Evolutionary conservation across 495 filamentous ascomycete genomes (phyloP).

Genomic region (Rusavskia elegans): DNA sequence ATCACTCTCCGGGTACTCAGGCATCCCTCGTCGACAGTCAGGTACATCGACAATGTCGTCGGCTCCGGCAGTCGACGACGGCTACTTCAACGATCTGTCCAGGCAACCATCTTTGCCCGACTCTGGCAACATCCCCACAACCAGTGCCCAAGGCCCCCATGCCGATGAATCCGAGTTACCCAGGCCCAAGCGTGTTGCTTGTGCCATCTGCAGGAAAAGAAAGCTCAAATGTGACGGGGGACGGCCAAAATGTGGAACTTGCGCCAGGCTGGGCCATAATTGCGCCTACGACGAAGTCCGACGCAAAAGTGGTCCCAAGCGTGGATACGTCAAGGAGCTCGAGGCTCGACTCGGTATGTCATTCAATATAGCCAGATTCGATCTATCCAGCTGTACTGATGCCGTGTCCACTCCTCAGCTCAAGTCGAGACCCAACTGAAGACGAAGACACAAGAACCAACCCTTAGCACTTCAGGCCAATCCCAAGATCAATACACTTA

Average conservation of each 20-base stretch:
- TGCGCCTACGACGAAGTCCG: constrained; percentile 94
- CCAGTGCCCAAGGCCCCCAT: constrained; percentile 18
- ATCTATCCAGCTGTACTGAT: background rate
- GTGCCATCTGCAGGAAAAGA: constrained; percentile 83
- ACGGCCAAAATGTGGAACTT: constrained; percentile 82
- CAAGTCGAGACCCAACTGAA: constrained; percentile 91
- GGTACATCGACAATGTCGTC: constrained; percentile 21
- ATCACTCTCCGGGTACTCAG: too few species aligned
- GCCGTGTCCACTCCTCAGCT: constrained; percentile 31
- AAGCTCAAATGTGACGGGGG: constrained; percentile 68
- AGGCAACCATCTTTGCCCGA: constrained; percentile 22
- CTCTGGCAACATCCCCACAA: constrained; percentile 17
- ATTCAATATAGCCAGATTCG: background rate
- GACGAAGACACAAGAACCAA: constrained; percentile 25
- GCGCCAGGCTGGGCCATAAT: constrained; percentile 70
- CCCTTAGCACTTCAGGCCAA: constrained; percentile 15
- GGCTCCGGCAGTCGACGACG: constrained; percentile 23
- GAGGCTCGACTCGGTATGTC: constrained; percentile 78
- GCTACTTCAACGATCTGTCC: constrained; percentile 41
- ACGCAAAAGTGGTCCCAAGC: constrained; percentile 94
- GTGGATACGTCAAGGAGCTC: constrained; percentile 94
- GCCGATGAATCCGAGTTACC: constrained; percentile 44
- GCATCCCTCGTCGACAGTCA: background rate
- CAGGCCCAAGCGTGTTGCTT: constrained; percentile 89
- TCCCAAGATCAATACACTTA: constrained; percentile 10